Conservation (phyloP, 345 rosid genomes). For the Zanthoxylum bungeanum region DNA sequence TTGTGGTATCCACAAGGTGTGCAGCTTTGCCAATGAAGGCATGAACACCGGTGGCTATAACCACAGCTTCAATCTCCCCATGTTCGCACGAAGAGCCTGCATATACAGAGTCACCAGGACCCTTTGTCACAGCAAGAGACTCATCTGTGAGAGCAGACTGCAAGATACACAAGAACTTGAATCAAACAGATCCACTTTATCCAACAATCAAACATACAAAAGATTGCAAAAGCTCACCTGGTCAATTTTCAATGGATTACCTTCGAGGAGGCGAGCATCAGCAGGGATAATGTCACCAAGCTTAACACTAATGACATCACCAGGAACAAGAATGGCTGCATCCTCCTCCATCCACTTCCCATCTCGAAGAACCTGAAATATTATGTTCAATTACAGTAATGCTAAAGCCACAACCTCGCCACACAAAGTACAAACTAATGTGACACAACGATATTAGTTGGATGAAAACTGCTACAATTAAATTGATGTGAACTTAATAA, state of each 20-base stretch:
- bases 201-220: not conserved
- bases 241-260: constrained; percentile 67
- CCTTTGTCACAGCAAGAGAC: constrained; percentile 87
- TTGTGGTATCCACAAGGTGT: constrained; percentile 79
- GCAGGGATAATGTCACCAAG: constrained; percentile 74
- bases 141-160: constrained; percentile 84
- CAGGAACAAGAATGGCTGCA: constrained; percentile 64
- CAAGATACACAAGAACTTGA: constrained; percentile 1
- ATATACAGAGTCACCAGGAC: constrained; percentile 76
- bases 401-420: not conserved
- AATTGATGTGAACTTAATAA: too few relatives aligned
- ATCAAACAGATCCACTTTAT: not conserved
- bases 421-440: too few relatives aligned
- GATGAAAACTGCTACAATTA: too few relatives aligned
- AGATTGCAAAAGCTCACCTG: constrained; percentile 41
- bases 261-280: constrained; percentile 67
- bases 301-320: constrained; percentile 65
- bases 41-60: constrained; percentile 91
- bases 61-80: constrained; percentile 89
- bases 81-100: constrained; percentile 92
- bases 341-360: constrained; percentile 66
- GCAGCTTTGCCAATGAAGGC: constrained; percentile 95
- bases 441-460: too few relatives aligned
- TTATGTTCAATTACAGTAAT: not conserved
- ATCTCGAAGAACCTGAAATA: constrained; percentile 49